A percentile compares a stretch with the other conserved stretches of the same genome.
These are phyloP conservation scores for Phytophthora constricta DNA, from an alignment of 352 stramenopile species.

Conservation along the genomic window DNA sequence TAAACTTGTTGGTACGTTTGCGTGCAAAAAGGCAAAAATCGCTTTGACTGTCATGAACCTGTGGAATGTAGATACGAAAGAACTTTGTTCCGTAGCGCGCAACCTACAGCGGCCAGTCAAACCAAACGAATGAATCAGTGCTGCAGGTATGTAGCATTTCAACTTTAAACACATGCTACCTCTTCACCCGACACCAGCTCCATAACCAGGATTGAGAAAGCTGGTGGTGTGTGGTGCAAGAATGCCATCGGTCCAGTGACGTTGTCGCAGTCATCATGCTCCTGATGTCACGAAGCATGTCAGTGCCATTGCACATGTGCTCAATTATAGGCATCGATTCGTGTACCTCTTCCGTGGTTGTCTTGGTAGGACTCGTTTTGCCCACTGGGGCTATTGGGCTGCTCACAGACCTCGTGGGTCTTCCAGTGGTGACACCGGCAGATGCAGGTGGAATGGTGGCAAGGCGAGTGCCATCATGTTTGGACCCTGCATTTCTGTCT, in stretches of 20 bases:
- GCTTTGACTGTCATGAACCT: constrained; percentile 70
- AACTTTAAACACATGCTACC: constrained; percentile 19
- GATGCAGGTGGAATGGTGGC: constrained; percentile 6
- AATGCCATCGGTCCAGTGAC: constrained; percentile 59
- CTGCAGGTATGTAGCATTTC: neutral
- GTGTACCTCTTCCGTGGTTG: constrained; percentile 31
- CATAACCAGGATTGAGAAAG: constrained; percentile 73
- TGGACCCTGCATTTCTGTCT: constrained; percentile 31
- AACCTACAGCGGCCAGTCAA: constrained; percentile 19
- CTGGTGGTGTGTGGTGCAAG: constrained; percentile 63
- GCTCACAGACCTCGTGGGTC: constrained; percentile 22
- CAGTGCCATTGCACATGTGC: no score
- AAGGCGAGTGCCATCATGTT: constrained; percentile 22
- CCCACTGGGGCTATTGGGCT: constrained; percentile 21
- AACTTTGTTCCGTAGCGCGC: constrained; percentile 74
- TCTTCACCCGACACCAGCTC: constrained; percentile 55
- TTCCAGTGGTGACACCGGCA: neutral
- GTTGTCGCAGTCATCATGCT: constrained; percentile 43
- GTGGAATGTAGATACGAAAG: constrained; percentile 78
- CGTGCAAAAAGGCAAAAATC: constrained; percentile 84
- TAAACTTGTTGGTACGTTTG: constrained; percentile 76
- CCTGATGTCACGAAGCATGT: constrained; percentile 13
- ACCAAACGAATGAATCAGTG: neutral
- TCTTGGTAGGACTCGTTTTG: constrained; percentile 32
- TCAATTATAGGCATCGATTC: no score